Conservation (phyloP, 2,329 filamentous ascomycete genomes). For the Clonostachys rosea region DNA sequence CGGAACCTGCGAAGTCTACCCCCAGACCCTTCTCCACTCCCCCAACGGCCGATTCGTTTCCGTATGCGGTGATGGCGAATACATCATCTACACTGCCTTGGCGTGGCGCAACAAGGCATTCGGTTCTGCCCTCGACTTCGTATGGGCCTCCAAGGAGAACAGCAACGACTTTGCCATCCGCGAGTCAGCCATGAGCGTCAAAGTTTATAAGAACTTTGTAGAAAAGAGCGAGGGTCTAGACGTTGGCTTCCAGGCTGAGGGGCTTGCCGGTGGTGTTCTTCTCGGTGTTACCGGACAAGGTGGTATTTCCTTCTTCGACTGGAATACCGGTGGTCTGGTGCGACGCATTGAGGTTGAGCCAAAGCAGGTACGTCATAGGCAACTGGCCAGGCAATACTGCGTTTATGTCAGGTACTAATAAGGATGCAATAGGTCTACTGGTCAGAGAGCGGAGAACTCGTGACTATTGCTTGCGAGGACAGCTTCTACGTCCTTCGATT, state of each 20-base stretch:
- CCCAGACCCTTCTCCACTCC: conserved; percentile 91
- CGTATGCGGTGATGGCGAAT: conserved; percentile 90
- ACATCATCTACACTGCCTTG: conserved; percentile 96
- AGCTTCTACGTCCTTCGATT: conserved; percentile 92
- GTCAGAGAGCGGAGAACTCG: conserved; percentile 94
- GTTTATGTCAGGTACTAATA: background rate
- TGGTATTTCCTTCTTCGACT: conserved; percentile 94
- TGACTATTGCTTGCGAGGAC: conserved; percentile 89
- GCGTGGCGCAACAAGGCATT: conserved; percentile 98
- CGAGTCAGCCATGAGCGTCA: conserved; percentile 89
- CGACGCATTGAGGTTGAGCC: conserved; percentile 83
- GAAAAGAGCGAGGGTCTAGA: conserved; percentile 87
- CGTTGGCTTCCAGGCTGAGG: conserved; percentile 92
- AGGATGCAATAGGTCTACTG: conserved; percentile 68
- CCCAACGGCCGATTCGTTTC: conserved; percentile 85
- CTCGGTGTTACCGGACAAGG: conserved; percentile 94
- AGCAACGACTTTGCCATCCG: conserved; percentile 98
- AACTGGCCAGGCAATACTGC: background rate
- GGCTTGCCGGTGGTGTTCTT: conserved; percentile 80
- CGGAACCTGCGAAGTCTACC: conserved; percentile 94
- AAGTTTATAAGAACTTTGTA: conserved; percentile 96
- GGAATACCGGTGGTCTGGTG: conserved; percentile 84
- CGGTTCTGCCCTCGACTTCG: conserved; percentile 91
- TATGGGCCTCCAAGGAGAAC: conserved; percentile 95
- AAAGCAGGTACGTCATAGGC: conserved; percentile 29